phyloP scores from a whole-genome alignment of 2,329 filamentous ascomycete genomes.

The Reticulascus tulasneorum region DNA sequence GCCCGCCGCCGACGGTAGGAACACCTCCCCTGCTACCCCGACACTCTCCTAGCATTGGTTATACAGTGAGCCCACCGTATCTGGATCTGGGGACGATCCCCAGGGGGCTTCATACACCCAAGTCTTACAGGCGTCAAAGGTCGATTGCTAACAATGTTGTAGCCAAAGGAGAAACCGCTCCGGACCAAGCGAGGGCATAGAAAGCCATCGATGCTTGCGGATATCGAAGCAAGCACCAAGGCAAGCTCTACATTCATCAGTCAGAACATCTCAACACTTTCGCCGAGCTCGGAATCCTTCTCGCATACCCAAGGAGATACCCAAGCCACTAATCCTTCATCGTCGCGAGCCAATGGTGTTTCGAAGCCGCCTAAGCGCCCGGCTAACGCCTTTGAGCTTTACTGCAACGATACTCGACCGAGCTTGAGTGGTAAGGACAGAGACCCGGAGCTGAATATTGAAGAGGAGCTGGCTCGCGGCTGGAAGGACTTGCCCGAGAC shows the following conservation, averaged over 20 bases:
- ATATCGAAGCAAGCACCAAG: conserved; percentile 36
- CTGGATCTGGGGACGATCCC: too few species aligned
- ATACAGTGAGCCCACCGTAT: too few species aligned
- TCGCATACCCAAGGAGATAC: conserved; percentile 44
- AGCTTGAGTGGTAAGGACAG: conserved; percentile 40
- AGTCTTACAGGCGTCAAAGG: too few species aligned
- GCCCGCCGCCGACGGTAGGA: conserved; percentile 73
- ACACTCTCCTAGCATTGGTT: too few species aligned
- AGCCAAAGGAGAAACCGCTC: conserved; percentile 76
- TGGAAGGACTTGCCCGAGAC: conserved; percentile 51
- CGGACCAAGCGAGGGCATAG: conserved; percentile 70
- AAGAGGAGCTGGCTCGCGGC: conserved; percentile 50
- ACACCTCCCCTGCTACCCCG: conserved; percentile 12
- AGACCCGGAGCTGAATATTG: conserved; percentile 35
- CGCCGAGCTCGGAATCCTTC: conserved; percentile 49
- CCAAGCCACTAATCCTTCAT: conserved; percentile 19
- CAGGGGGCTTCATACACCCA: too few species aligned
- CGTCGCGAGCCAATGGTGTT: conserved; percentile 33
- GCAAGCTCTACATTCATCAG: conserved; percentile 36
- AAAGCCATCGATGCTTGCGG: conserved; percentile 49
- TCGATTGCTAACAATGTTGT: conserved; percentile 18
- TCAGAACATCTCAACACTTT: conserved; percentile 41
- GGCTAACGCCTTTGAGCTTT: conserved; percentile 50
- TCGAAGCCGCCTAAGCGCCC: conserved; percentile 38
- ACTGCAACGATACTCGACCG: conserved; percentile 46